Conservation (phyloP, 257 asterid species). For the Jasminum sambac region DNA sequence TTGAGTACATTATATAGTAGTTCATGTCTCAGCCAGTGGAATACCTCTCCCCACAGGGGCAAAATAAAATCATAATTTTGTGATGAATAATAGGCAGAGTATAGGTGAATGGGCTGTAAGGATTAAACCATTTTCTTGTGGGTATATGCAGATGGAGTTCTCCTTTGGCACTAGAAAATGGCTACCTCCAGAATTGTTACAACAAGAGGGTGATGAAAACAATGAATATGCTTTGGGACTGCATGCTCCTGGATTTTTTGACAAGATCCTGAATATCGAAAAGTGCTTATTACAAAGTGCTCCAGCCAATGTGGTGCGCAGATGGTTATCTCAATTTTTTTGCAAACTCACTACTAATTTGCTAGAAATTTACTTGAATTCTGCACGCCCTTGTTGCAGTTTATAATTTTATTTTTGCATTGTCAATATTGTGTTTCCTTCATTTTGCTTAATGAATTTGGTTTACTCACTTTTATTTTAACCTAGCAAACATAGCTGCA, state of each 20-base stretch:
- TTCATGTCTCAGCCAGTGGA: conserved; percentile 7
- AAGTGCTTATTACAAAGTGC: conserved; percentile 86
- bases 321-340: background rate
- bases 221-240: conserved; percentile 72
- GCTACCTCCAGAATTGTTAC: conserved; percentile 70
- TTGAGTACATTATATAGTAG: conserved; percentile 8
- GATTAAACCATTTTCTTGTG: background rate
- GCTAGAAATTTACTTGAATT: background rate
- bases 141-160: conserved; percentile 81
- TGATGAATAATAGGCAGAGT: background rate
- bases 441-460: background rate
- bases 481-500: background rate
- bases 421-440: background rate
- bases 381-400: background rate
- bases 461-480: background rate
- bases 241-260: conserved; percentile 95
- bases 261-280: conserved; percentile 77
- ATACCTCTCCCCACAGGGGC: background rate
- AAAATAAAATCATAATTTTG: background rate
- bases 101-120: background rate
- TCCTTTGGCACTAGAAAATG: conserved; percentile 84
- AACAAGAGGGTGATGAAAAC: conserved; percentile 46
- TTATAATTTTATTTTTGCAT: background rate
- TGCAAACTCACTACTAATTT: background rate
- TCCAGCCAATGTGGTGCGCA: conserved; percentile 69